These are phyloP conservation scores for Neocatenulostroma microsporum DNA, from an alignment of 2,329 filamentous ascomycete species.

Conservation along the genomic window DNA sequence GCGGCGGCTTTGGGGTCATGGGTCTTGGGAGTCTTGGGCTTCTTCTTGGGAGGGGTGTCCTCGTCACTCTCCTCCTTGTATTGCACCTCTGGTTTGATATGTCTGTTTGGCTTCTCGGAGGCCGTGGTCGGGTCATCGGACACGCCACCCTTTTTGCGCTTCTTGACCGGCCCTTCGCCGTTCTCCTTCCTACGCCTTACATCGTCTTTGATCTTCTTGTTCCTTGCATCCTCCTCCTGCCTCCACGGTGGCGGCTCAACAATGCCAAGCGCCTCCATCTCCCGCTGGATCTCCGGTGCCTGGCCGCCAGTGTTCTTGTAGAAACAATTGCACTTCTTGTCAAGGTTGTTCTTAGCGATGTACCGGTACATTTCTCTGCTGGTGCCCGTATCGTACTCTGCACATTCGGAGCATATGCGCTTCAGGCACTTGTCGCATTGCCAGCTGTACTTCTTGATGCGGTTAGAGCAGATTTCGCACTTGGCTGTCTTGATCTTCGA, in stretches of 20 bases:
- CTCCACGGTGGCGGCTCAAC: slow-evolving; percentile 2
- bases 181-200: neutral
- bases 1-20: neutral
- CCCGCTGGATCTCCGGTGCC: neutral
- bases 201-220: slow-evolving; percentile 1
- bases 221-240: slow-evolving; percentile 4
- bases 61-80: neutral
- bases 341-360: slow-evolving; percentile 10
- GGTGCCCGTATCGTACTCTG: slow-evolving; percentile 7
- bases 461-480: slow-evolving; percentile 16
- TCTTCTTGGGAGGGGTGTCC: neutral
- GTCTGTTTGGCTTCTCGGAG: slow-evolving; percentile 1
- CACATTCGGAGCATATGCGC: slow-evolving; percentile 16
- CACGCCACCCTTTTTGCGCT: neutral
- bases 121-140: too few relatives aligned
- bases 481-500: slow-evolving; percentile 16
- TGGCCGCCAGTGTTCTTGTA: slow-evolving; percentile 5
- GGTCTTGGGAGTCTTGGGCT: too few relatives aligned
- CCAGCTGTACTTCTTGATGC: slow-evolving; percentile 13
- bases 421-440: slow-evolving; percentile 12
- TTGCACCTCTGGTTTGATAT: too few relatives aligned
- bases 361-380: slow-evolving; percentile 5
- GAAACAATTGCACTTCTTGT: slow-evolving; percentile 15
- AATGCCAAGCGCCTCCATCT: neutral
- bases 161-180: neutral